Evolutionary conservation across 345 rosid species (phyloP).

Genomic region (Pugionium cornutum): DNA sequence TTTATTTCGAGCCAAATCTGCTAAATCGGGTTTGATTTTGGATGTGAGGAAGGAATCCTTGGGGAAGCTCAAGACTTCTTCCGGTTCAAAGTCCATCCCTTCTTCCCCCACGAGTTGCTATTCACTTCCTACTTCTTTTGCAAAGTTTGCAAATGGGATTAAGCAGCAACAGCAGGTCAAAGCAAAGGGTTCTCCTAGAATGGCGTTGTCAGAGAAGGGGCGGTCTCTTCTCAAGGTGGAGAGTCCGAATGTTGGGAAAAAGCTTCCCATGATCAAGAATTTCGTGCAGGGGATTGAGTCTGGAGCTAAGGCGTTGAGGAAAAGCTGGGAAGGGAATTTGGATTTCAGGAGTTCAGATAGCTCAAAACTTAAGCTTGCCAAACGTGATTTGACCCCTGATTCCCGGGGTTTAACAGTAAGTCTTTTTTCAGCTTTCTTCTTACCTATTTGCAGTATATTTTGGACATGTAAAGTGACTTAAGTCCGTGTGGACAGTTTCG

Average conservation of each 20-base stretch:
- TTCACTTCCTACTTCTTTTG: conserved; percentile 82
- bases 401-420: conserved; percentile 69
- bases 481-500: background rate
- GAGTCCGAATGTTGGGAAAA: conserved; percentile 53
- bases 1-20: conserved; percentile 60
- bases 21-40: conserved; percentile 45
- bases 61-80: conserved; percentile 53
- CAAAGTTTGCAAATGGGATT: conserved; percentile 77
- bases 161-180: conserved; percentile 60
- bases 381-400: conserved; percentile 57
- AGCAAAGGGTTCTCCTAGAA: conserved; percentile 54
- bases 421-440: conserved; percentile 3
- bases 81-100: conserved; percentile 73
- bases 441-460: background rate
- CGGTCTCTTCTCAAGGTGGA: conserved; percentile 51
- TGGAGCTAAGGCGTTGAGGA: conserved; percentile 92
- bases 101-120: conserved; percentile 88
- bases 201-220: conserved; percentile 52
- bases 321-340: conserved; percentile 95
- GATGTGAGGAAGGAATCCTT: conserved; percentile 64
- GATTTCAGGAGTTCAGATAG: conserved; percentile 63
- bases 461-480: conserved; percentile 4
- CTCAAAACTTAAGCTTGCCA: conserved; percentile 46
- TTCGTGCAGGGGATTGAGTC: conserved; percentile 73
- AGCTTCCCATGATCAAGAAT: conserved; percentile 58